Conservation (phyloP, 768 basidiomycete genomes). For the Leccinum rimulosum region DNA sequence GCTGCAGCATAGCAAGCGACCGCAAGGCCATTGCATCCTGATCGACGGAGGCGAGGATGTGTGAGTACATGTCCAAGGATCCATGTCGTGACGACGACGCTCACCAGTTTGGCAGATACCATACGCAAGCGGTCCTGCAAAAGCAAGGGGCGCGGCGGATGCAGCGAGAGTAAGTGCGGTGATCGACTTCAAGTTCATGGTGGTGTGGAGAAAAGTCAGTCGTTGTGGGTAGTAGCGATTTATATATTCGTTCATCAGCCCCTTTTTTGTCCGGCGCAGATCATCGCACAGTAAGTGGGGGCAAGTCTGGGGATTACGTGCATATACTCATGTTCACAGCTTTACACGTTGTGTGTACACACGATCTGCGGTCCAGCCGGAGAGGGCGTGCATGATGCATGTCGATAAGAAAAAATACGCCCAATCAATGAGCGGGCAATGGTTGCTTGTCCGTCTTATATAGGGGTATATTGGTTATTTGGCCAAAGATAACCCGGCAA, state of each 20-base stretch:
- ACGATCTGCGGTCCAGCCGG: neutral
- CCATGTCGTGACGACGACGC: neutral
- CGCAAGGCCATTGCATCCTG: constrained; percentile 26
- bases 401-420: neutral
- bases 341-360: neutral
- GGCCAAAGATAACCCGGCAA: neutral
- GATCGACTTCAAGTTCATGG: constrained; percentile 27
- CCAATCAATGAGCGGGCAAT: constrained; percentile 14
- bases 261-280: constrained; percentile 4
- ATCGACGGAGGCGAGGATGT: neutral
- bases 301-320: neutral
- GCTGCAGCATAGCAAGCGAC: constrained; percentile 25
- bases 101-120: constrained; percentile 28
- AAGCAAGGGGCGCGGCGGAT: constrained; percentile 7
- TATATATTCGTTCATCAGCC: neutral
- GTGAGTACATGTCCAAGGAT: neutral
- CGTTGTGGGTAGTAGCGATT: neutral
- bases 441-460: neutral
- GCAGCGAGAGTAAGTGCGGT: constrained; percentile 17
- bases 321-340: neutral
- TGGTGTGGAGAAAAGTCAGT: neutral
- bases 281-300: constrained; percentile 3
- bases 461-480: neutral
- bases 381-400: constrained; percentile 13
- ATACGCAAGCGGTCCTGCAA: constrained; percentile 22